phyloP scores from a whole-genome alignment of 495 filamentous ascomycete genomes.

The Aspergillus saccharolyticus region DNA sequence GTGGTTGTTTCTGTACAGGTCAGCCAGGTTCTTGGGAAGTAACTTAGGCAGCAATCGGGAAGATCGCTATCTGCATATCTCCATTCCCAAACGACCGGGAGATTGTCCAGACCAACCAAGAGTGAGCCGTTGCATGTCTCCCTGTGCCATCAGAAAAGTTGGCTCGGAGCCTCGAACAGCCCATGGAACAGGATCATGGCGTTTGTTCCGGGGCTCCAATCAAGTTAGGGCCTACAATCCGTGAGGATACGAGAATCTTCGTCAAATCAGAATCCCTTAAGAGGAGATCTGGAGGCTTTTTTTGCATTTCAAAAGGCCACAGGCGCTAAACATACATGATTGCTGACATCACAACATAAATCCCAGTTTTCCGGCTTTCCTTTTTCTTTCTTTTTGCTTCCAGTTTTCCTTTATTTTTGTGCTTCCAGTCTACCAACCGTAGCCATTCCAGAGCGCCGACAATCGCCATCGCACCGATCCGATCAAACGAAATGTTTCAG shows the following conservation, averaged over 20 bases:
- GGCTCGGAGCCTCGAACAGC: background rate
- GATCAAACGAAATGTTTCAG: constrained; percentile 2
- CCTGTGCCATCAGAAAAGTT: background rate
- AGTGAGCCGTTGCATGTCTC: background rate
- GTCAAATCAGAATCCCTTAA: background rate
- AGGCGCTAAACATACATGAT: constrained; percentile 12
- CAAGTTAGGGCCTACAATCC: background rate
- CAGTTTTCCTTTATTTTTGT: constrained; percentile 2
- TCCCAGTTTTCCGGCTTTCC: background rate
- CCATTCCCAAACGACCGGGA: background rate
- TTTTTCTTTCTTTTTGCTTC: constrained; percentile 3
- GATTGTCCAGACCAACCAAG: background rate
- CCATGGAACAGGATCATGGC: background rate
- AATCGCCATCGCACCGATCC: constrained; percentile 11
- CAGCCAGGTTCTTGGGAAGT: background rate
- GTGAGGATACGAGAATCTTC: background rate
- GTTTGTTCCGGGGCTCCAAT: background rate
- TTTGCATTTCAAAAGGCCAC: constrained; percentile 2
- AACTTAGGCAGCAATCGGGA: background rate
- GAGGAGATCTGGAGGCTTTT: constrained; percentile 1
- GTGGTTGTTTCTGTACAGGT: background rate
- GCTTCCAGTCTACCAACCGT: constrained; percentile 1
- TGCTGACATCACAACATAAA: constrained; percentile 7
- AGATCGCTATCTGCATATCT: background rate
- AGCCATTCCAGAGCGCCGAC: background rate